Evolutionary conservation across 106 monocot species (phyloP).

Genomic region (Dendrobium huoshanense): DNA sequence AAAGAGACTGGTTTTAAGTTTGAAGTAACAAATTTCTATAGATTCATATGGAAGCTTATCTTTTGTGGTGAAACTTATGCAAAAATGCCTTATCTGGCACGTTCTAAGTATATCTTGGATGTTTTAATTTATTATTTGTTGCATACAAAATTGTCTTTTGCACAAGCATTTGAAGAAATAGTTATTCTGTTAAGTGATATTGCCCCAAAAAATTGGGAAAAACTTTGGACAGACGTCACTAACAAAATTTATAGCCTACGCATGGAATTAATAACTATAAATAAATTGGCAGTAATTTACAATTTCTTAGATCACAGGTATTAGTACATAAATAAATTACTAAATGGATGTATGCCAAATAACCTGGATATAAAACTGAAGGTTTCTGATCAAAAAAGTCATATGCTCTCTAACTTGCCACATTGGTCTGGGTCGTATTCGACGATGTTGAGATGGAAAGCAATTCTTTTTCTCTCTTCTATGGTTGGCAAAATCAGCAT

Average conservation of each 20-base stretch:
- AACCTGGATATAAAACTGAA: slow-evolving; percentile 99
- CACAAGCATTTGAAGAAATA: background rate
- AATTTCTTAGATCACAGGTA: background rate
- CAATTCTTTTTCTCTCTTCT: slow-evolving; percentile 45
- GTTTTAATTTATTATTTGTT: background rate
- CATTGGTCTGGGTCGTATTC: slow-evolving; percentile 54
- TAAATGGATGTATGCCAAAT: background rate
- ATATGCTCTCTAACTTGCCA: slow-evolving; percentile 91
- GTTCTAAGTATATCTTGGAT: background rate
- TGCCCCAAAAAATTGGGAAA: background rate
- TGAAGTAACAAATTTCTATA: too few relatives aligned
- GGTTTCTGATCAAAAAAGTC: slow-evolving; percentile 90
- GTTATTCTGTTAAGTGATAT: background rate
- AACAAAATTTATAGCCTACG: background rate
- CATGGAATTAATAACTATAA: background rate
- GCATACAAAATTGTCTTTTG: background rate
- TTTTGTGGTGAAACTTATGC: background rate
- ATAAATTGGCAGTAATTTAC: background rate
- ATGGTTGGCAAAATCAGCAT: slow-evolving; percentile 74
- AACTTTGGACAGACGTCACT: background rate
- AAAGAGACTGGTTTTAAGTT: too few relatives aligned
- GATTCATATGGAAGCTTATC: background rate
- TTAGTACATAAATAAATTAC: background rate
- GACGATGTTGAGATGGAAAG: slow-evolving; percentile 33
- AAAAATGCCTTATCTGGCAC: background rate